Percentiles rank a stretch among this genome's conserved stretches.
phyloP scores from a whole-genome alignment of 768 basidiomycete genomes.

The Pisolithus sp. region DNA sequence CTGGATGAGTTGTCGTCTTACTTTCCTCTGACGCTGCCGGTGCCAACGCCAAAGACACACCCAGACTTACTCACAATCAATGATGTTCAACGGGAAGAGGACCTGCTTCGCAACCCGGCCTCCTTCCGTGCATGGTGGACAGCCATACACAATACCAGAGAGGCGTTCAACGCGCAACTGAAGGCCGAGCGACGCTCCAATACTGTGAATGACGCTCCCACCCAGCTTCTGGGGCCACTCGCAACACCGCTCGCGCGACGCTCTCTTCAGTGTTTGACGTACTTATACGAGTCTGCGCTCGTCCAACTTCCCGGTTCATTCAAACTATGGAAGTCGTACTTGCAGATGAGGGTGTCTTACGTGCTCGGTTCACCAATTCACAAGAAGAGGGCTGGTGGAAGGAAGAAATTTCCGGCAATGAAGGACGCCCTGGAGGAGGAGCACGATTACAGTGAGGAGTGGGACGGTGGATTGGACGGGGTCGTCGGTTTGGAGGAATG shows the following conservation, averaged over 20 bases:
- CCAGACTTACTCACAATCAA: slow-evolving; percentile 65
- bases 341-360: slow-evolving; percentile 75
- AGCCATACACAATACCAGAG: slow-evolving; percentile 71
- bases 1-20: slow-evolving; percentile 47
- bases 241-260: slow-evolving; percentile 65
- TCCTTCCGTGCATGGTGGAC: slow-evolving; percentile 94
- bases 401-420: slow-evolving; percentile 89
- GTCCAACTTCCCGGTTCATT: slow-evolving; percentile 82
- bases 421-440: slow-evolving; percentile 86
- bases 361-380: slow-evolving; percentile 71
- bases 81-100: slow-evolving; percentile 88
- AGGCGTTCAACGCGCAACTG: slow-evolving; percentile 50
- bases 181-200: slow-evolving; percentile 47
- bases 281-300: slow-evolving; percentile 92
- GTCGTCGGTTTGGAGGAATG: slow-evolving; percentile 96
- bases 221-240: slow-evolving; percentile 70
- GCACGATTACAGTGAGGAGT: slow-evolving; percentile 69
- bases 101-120: slow-evolving; percentile 82
- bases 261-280: slow-evolving; percentile 77
- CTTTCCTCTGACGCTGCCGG: slow-evolving; percentile 83
- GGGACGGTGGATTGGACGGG: slow-evolving; percentile 82
- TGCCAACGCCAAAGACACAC: slow-evolving; percentile 76
- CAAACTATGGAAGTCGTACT: slow-evolving; percentile 94
- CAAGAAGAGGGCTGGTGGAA: slow-evolving; percentile 77
- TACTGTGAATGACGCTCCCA: slow-evolving; percentile 43